A percentile compares a stretch with the other conserved stretches of the same genome.
These are phyloP conservation scores for Exophiala phaeomuriformis DNA, from an alignment of 2,329 filamentous ascomycete species.

Conservation along the genomic window DNA sequence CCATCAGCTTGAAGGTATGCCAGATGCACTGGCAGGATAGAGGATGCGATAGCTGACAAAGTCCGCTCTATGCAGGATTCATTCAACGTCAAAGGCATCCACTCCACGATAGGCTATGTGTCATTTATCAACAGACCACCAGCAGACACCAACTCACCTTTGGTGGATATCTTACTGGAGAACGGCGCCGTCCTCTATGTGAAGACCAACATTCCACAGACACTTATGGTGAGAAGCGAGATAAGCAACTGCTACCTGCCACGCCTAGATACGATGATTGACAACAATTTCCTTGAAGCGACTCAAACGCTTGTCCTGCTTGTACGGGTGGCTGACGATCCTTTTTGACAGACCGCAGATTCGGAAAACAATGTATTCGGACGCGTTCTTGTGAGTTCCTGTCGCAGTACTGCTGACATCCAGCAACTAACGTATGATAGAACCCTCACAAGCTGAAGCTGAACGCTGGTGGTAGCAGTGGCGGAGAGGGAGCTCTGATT, in stretches of 20 bases:
- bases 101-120: slow-evolving; percentile 31
- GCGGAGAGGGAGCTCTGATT: slow-evolving; percentile 58
- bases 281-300: too few species aligned
- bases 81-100: slow-evolving; percentile 29
- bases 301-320: background rate
- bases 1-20: slow-evolving; percentile 14
- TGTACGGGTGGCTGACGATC: slow-evolving; percentile 1
- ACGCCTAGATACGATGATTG: too few species aligned
- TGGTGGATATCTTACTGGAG: slow-evolving; percentile 28
- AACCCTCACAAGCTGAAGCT: slow-evolving; percentile 57
- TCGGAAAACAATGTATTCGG: slow-evolving; percentile 54
- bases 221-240: slow-evolving; percentile 35
- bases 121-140: slow-evolving; percentile 24
- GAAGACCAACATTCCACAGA: slow-evolving; percentile 49
- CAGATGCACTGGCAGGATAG: slow-evolving; percentile 5
- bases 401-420: background rate
- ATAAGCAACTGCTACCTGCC: too few species aligned
- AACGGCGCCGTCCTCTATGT: slow-evolving; percentile 46
- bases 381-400: slow-evolving; percentile 40
- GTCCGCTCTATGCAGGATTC: slow-evolving; percentile 37
- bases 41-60: background rate
- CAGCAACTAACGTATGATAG: slow-evolving; percentile 22
- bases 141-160: slow-evolving; percentile 26
- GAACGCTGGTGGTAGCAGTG: slow-evolving; percentile 58
- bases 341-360: slow-evolving; percentile 39